Conservation (phyloP, 306 rosid genomes). For the Quercus agrifolia region DNA sequence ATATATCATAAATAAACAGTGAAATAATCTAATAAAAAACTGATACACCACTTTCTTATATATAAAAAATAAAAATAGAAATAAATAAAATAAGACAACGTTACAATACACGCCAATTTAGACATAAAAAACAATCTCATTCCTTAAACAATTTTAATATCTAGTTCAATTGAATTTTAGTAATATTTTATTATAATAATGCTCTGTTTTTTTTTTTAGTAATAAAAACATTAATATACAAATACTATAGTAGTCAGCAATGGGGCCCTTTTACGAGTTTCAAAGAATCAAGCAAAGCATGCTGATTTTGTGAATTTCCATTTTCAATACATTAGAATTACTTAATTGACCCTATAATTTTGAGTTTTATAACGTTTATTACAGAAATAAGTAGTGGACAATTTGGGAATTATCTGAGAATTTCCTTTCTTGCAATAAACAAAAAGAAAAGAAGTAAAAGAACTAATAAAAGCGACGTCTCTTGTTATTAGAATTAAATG, state of each 20-base stretch:
- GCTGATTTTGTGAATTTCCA: constrained; percentile 22
- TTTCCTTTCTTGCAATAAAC: too few species aligned
- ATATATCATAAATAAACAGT: too few species aligned
- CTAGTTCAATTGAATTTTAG: constrained; percentile 14
- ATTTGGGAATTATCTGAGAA: too few species aligned
- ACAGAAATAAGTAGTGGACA: neutral
- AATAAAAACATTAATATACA: too few species aligned
- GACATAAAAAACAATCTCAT: too few species aligned
- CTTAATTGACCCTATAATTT: constrained; percentile 12
- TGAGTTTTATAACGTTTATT: constrained; percentile 25
- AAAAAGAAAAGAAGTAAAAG: too few species aligned
- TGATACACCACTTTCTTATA: too few species aligned
- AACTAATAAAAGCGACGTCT: too few species aligned
- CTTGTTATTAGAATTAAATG: constrained; percentile 1
- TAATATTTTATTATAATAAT: neutral
- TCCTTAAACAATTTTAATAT: neutral
- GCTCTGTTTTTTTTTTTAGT: constrained; percentile 6
- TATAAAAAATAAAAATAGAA: too few species aligned
- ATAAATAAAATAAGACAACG: too few species aligned
- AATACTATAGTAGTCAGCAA: constrained; percentile 16
- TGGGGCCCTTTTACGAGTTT: constrained; percentile 28
- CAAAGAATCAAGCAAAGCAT: constrained; percentile 20
- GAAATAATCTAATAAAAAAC: too few species aligned
- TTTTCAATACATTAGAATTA: neutral
- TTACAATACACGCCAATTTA: too few species aligned